Base-by-base conservation (phyloP, 345 rosid species). In the Eutrema japonicum region DNA sequence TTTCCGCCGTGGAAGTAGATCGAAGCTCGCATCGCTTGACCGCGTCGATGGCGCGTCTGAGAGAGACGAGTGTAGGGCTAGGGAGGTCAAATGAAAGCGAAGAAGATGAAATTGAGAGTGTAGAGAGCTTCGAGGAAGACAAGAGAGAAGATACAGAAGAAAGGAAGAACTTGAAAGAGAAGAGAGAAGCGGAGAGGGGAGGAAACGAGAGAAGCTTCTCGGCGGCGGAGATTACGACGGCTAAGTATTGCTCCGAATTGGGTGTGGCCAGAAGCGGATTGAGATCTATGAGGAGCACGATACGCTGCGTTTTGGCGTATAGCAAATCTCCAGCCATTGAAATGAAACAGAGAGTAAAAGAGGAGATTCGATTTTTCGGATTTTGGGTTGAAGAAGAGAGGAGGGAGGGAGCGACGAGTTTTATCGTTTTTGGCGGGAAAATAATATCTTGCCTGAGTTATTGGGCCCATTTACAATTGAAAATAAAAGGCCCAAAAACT, bases 141-240 rank as follows among this genome's bases (percentile, higher is more conserved):
- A 92, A 86, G n/a, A 95, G 82, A 3, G 99, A 91, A 48, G 96
- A 92, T 3, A 95, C 80, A 38, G 98, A 95, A 47, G 99, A 90
- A 56, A 95, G 85, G 83, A 95, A 88, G 76, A 84, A 90, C 29
- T 85, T 95, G 79, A 85, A 85, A 47, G 98, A 82, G 79, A 90
- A 95, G 32, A 95, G 86, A 14, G 96, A 83, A 10, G 79, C 68
- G 2, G 89, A 82, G 5, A 87, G 78, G 11, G 83, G 81, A 13
- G 90, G 83, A 76, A 89, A 89, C 7, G 84, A 76, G 78, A 89
- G 80, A 22, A 94, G 75, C 68, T 79, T 58, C 80, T 79, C 81
- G 49, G 84, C 84, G 51, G 92, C 72, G 73, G 93, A 78, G 68
- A 84, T 59, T 35, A 94, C 71, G 61, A 83, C 38, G 63, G 71